These are phyloP conservation scores for Trametes cinnabarina DNA, from an alignment of 768 basidiomycete species.

Conservation along the genomic window DNA sequence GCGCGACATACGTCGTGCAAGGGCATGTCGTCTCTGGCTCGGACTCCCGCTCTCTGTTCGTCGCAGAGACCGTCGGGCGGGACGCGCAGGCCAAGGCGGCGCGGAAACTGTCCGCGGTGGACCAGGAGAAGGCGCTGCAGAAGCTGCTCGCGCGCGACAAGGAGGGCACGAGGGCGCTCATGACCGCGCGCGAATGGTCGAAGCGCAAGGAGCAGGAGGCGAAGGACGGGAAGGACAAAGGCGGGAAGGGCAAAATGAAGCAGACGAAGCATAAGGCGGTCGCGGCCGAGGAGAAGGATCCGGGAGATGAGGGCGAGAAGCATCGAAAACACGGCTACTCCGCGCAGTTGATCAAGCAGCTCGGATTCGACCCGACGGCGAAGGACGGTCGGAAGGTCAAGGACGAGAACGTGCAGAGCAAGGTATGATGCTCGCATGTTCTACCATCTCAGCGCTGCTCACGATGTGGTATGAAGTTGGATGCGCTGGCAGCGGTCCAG, in stretches of 20 bases:
- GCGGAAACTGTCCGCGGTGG: slow-evolving; percentile 54
- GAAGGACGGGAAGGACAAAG: slow-evolving; percentile 14
- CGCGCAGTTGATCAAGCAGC: slow-evolving; percentile 60
- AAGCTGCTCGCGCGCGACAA: slow-evolving; percentile 60
- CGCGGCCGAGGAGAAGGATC: slow-evolving; percentile 15
- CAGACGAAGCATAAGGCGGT: slow-evolving; percentile 18
- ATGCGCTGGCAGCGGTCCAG: slow-evolving; percentile 52
- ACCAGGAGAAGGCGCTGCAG: slow-evolving; percentile 62
- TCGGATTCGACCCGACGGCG: slow-evolving; percentile 78
- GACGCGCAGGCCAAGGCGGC: slow-evolving; percentile 77
- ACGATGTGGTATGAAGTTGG: slow-evolving; percentile 43
- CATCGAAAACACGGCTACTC: slow-evolving; percentile 54
- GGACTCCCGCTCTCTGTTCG: slow-evolving; percentile 42
- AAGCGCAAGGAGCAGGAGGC: slow-evolving; percentile 28
- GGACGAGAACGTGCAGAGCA: slow-evolving; percentile 44
- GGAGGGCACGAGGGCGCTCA: slow-evolving; percentile 64
- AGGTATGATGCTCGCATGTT: slow-evolving; percentile 51
- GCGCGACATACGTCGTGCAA: slow-evolving; percentile 75
- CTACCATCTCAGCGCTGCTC: no score
- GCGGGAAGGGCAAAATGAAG: no score
- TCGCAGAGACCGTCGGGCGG: slow-evolving; percentile 72
- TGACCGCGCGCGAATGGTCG: slow-evolving; percentile 54
- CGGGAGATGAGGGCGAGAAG: slow-evolving; percentile 14
- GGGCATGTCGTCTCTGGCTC: slow-evolving; percentile 69
- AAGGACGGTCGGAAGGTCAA: slow-evolving; percentile 48